Percentiles rank a stretch among this genome's conserved stretches.
These are phyloP conservation scores for Pseudoneurospora amorphoporcata DNA, from an alignment of 495 filamentous ascomycete species.

Conservation along the genomic window DNA sequence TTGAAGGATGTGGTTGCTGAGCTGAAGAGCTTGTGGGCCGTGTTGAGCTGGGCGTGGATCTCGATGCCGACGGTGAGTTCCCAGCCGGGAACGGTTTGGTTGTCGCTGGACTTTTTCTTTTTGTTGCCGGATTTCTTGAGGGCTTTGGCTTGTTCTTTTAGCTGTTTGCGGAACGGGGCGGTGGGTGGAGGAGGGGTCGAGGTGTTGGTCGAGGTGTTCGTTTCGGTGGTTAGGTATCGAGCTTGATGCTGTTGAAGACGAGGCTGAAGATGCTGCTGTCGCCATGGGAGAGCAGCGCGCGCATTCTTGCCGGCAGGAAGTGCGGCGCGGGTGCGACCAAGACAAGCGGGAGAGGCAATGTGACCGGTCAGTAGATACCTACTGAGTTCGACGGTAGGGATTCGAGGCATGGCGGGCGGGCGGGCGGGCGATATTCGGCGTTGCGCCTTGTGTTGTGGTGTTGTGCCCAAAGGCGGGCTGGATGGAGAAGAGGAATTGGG, in stretches of 20 bases:
- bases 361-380: constrained; percentile 39
- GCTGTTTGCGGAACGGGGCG: constrained; percentile 58
- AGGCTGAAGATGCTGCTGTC: not conserved
- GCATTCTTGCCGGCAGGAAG: not conserved
- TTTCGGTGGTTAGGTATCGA: not conserved
- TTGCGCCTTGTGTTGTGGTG: not conserved
- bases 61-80: constrained; percentile 92
- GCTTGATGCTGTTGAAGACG: not conserved
- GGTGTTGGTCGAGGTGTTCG: not conserved
- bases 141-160: constrained; percentile 61
- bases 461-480: not conserved
- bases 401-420: constrained; percentile 21
- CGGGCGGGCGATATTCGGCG: not conserved
- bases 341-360: constrained; percentile 29
- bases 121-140: constrained; percentile 28
- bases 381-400: constrained; percentile 28
- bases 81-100: constrained; percentile 55
- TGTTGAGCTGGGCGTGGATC: constrained; percentile 94
- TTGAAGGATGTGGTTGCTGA: constrained; percentile 55
- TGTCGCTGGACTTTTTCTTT: constrained; percentile 34
- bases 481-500: not conserved
- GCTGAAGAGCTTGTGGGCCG: constrained; percentile 75
- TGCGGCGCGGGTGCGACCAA: constrained; percentile 11
- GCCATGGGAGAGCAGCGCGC: not conserved
- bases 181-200: not conserved